Conservation (phyloP, 2,329 filamentous ascomycete genomes). For the Apiospora pterosperma region DNA sequence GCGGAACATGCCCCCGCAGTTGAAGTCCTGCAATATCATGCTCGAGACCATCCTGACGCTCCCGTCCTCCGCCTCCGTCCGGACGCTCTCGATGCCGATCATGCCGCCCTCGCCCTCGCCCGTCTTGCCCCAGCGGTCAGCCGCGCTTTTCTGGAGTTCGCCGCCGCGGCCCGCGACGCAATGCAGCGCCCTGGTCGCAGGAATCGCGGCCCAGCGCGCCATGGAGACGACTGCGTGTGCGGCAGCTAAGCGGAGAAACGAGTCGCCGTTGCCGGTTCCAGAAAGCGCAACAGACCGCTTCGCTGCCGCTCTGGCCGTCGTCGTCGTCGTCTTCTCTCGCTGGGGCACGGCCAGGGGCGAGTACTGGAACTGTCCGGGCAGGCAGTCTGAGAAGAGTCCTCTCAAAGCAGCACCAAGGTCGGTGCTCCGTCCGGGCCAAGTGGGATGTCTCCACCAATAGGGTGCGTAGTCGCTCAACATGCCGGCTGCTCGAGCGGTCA, state of each 20-base stretch:
- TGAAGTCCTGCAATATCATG: conserved; percentile 71
- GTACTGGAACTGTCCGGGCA: conserved; percentile 47
- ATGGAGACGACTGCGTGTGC: conserved; percentile 71
- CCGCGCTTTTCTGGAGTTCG: conserved; percentile 72
- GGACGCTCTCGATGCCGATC: conserved; percentile 70
- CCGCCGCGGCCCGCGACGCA: conserved; percentile 68
- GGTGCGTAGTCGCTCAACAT: neutral
- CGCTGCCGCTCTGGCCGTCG: conserved; percentile 22
- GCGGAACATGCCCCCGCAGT: conserved; percentile 85
- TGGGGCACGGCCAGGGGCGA: conserved; percentile 21
- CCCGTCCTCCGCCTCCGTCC: conserved; percentile 34
- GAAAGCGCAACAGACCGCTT: conserved; percentile 57
- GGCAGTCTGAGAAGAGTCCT: conserved; percentile 55
- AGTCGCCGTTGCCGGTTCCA: conserved; percentile 85
- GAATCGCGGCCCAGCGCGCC: conserved; percentile 55
- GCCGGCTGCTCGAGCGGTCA: neutral
- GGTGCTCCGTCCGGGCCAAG: conserved; percentile 13
- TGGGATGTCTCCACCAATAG: neutral
- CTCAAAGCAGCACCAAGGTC: conserved; percentile 31
- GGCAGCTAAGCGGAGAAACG: conserved; percentile 72
- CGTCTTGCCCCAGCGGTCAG: conserved; percentile 66
- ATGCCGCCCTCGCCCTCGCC: conserved; percentile 83
- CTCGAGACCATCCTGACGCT: conserved; percentile 24
- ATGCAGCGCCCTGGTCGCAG: conserved; percentile 56
- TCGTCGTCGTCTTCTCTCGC: neutral